Evolutionary conservation across 2,329 filamentous ascomycete species (phyloP).

Genomic region (Botrytis porri): DNA sequence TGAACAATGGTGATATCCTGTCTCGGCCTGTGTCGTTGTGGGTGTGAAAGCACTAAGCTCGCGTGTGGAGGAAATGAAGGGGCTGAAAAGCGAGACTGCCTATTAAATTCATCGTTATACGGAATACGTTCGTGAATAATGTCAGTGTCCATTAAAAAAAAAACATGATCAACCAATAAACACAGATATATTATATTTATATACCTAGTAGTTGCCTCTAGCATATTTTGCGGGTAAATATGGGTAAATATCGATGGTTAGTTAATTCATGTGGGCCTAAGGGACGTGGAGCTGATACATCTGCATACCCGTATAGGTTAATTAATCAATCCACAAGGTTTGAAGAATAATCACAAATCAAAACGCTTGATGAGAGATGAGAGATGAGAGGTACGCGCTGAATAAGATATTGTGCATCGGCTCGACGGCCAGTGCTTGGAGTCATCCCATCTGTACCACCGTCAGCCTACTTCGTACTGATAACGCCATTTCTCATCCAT

Average conservation of each 20-base stretch:
- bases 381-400: not conserved
- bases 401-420: not conserved
- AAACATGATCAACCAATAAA: not conserved
- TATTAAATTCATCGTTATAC: not conserved
- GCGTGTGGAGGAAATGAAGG: not conserved
- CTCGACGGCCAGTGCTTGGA: not conserved
- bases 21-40: not conserved
- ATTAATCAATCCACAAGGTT: not conserved
- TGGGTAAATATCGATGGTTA: not conserved
- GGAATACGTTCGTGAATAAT: not conserved
- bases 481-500: not conserved
- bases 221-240: not conserved
- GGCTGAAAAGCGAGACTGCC: not conserved
- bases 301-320: not conserved
- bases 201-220: too few species aligned
- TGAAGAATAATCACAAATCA: not conserved
- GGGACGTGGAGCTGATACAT: not conserved
- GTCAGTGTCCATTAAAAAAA: not conserved
- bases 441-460: not conserved
- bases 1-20: not conserved
- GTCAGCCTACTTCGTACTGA: conserved; percentile 1
- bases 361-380: not conserved
- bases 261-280: not conserved
- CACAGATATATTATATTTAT: not conserved
- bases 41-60: not conserved